Percentiles rank a stretch among this genome's conserved stretches.
Evolutionary conservation across 768 basidiomycete genomes (phyloP).

Genomic region (Termitomyces sp.): DNA sequence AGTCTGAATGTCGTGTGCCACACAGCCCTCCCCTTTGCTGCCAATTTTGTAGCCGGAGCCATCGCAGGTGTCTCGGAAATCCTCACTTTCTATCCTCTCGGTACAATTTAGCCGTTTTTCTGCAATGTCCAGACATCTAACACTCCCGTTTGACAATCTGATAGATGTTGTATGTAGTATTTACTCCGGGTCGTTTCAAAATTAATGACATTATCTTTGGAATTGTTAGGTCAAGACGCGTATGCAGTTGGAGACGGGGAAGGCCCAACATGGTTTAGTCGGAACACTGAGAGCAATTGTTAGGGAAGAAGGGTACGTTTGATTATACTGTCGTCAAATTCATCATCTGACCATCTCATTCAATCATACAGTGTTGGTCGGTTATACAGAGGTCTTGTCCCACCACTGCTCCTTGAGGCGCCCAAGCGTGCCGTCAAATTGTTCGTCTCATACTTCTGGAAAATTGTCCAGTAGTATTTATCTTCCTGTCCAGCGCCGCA

Average conservation of each 20-base stretch:
- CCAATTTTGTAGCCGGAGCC: conserved; percentile 93
- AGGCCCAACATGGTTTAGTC: conserved; percentile 67
- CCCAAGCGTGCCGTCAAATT: conserved; percentile 98
- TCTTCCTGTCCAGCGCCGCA: conserved; percentile 45
- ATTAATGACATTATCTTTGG: conserved; percentile 3
- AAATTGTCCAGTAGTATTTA: conserved; percentile 1
- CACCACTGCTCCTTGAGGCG: conserved; percentile 91
- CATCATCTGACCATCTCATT: conserved; percentile 13
- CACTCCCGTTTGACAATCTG: conserved; percentile 4
- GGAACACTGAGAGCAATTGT: conserved; percentile 82
- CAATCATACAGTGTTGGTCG: conserved; percentile 52
- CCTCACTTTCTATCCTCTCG: conserved; percentile 84
- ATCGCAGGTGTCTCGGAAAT: conserved; percentile 90
- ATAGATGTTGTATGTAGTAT: conserved; percentile 74
- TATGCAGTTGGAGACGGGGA: conserved; percentile 93
- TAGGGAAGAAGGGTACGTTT: conserved; percentile 79
- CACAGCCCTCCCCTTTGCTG: conserved; percentile 75
- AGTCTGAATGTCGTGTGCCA: conserved; percentile 4
- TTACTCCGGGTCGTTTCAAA: conserved; percentile 6
- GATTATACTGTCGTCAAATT: neutral
- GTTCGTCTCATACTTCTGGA: conserved; percentile 31
- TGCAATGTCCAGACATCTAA: neutral
- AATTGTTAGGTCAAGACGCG: conserved; percentile 85
- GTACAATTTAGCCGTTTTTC: conserved; percentile 35
- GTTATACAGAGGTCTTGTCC: conserved; percentile 93